Evolutionary conservation across 108 stramenopile genomes (phyloP).

Genomic region (Nannochloropsis oceanica): DNA sequence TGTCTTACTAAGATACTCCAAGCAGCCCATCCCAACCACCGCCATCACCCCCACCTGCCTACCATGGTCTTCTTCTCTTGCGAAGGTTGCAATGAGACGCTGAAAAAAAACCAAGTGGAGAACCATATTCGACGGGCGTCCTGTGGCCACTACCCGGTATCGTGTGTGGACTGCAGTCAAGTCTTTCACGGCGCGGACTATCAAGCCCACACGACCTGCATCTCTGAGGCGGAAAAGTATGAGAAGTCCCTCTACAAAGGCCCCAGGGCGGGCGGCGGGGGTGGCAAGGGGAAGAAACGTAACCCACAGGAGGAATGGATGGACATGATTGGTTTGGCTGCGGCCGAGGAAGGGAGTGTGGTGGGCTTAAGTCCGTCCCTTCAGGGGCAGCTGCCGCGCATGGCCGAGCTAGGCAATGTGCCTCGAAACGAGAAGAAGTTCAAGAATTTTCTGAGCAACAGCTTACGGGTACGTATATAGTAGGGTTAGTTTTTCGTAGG

Average conservation of each 20-base stretch:
- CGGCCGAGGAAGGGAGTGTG: neutral
- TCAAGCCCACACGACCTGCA: constrained; percentile 39
- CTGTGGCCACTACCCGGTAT: constrained; percentile 29
- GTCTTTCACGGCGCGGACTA: constrained; percentile 38
- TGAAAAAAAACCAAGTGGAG: constrained; percentile 47
- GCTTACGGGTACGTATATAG: constrained; percentile 5
- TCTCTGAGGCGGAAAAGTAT: constrained; percentile 50
- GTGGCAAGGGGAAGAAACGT: neutral
- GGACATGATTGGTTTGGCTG: constrained; percentile 9
- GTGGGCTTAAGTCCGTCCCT: constrained; percentile 4
- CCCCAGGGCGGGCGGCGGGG: constrained; percentile 17
- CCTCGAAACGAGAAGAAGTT: constrained; percentile 49
- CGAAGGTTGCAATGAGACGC: constrained; percentile 47
- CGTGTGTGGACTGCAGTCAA: constrained; percentile 45
- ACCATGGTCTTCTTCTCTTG: constrained; percentile 48
- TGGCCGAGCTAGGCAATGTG: constrained; percentile 35
- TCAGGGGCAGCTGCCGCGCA: constrained; percentile 7
- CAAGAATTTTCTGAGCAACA: constrained; percentile 38
- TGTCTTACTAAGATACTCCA: no score
- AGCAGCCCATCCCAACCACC: no score
- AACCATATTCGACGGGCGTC: constrained; percentile 19
- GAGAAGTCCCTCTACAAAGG: constrained; percentile 45
- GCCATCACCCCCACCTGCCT: neutral
- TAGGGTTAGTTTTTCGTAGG: no score
- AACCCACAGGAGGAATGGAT: constrained; percentile 4